Conservation (phyloP, 768 basidiomycete species). For the Tulasnella sp. region DNA sequence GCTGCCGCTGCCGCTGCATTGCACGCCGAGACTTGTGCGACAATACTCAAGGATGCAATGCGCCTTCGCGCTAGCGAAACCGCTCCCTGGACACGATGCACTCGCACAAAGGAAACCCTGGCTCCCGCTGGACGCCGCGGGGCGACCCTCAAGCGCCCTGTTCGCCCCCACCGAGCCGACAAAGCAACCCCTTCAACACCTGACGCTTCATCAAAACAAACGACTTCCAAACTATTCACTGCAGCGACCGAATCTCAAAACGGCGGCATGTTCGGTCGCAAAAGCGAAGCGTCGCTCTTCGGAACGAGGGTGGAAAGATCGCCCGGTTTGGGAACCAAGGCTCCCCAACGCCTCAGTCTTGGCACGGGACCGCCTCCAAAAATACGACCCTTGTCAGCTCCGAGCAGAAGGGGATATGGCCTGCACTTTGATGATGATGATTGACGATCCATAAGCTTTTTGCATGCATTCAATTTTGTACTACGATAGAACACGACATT, state of each 20-base stretch:
- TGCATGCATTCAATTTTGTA: background rate
- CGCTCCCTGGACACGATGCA: too few species aligned
- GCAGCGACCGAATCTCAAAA: background rate
- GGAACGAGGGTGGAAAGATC: background rate
- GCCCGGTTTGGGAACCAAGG: background rate
- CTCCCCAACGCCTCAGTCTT: background rate
- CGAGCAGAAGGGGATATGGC: background rate
- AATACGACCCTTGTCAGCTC: background rate
- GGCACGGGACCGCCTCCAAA: background rate
- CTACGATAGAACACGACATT: background rate
- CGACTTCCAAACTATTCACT: background rate
- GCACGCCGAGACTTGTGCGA: conserved; percentile 38
- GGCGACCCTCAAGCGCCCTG: background rate
- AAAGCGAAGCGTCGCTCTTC: background rate
- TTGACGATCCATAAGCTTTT: background rate
- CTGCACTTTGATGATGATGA: background rate
- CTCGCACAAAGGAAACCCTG: too few species aligned
- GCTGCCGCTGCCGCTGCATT: conserved; percentile 37
- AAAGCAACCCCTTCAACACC: background rate
- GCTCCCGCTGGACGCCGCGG: background rate
- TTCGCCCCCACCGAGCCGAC: background rate
- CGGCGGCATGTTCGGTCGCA: background rate
- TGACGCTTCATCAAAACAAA: background rate
- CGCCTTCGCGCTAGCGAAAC: too few species aligned
- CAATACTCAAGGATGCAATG: too few species aligned